A percentile compares a stretch with the other conserved stretches of the same genome.
These are phyloP conservation scores for Fusarium buharicum DNA, from an alignment of 2,329 filamentous ascomycete species.

Conservation along the genomic window DNA sequence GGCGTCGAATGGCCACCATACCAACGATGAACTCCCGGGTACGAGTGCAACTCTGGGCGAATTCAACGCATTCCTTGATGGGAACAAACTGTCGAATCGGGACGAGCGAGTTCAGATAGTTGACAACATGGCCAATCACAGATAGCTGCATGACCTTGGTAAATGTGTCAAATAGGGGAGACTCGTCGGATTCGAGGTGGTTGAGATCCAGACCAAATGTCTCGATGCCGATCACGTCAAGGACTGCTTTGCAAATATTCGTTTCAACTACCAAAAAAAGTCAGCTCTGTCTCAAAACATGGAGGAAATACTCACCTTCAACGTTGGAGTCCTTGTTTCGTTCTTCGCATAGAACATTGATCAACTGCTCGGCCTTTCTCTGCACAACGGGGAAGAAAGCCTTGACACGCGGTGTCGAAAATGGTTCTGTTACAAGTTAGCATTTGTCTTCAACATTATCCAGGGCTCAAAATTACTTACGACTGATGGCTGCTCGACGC, in stretches of 20 bases:
- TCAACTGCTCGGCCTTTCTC: slow-evolving; percentile 49
- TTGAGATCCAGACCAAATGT: slow-evolving; percentile 51
- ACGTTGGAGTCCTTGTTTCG: slow-evolving; percentile 22
- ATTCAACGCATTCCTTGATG: slow-evolving; percentile 51
- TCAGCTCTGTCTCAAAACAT: background rate
- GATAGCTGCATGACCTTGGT: slow-evolving; percentile 44
- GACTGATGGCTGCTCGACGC: slow-evolving; percentile 50
- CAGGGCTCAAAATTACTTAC: slow-evolving; percentile 18
- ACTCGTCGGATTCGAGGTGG: slow-evolving; percentile 45
- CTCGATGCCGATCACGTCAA: slow-evolving; percentile 51
- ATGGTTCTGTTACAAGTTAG: slow-evolving; percentile 41
- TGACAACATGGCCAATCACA: slow-evolving; percentile 41
- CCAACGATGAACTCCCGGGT: slow-evolving; percentile 48
- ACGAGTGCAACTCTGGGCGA: slow-evolving; percentile 46
- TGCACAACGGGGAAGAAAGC: slow-evolving; percentile 48
- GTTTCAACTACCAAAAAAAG: slow-evolving; percentile 33
- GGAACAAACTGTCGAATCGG: slow-evolving; percentile 52
- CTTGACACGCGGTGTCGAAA: slow-evolving; percentile 47
- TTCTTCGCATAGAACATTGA: slow-evolving; percentile 32
- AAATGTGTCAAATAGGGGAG: slow-evolving; percentile 41
- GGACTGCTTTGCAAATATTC: slow-evolving; percentile 48
- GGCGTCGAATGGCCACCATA: slow-evolving; percentile 23
- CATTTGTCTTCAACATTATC: background rate
- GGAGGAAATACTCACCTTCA: slow-evolving; percentile 24
- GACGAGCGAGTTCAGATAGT: slow-evolving; percentile 50